Base-by-base conservation (phyloP, 2,329 filamentous ascomycete species). In the Cladosporium velox region DNA sequence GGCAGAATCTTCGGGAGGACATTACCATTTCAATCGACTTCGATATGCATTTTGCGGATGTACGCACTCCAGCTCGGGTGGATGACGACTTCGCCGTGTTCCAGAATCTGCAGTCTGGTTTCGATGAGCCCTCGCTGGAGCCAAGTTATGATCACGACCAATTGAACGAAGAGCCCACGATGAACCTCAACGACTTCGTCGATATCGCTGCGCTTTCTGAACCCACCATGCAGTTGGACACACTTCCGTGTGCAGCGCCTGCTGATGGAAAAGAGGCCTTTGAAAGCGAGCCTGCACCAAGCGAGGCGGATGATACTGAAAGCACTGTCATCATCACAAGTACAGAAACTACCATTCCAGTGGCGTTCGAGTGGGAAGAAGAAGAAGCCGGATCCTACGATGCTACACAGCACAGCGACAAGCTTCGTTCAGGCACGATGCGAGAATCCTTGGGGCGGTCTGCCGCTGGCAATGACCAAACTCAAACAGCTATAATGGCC, bases 171-270 rank as follows among this genome's bases (percentile, higher is more conserved):
- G 68, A 72, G 52, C 59, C 68, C 1, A 73, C 71, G 1, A 66
- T 75, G 26, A 70, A 74, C 44, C 54, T 76, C 24, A 74, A 71
- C 63, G 74, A 76, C 34, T 75, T 73, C 65, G 65, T 76, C 52
- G 73, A 76, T 58, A 59, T 72, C 15, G 61, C 66, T 38, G 71
- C 69, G 15, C 67, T 74, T 26, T 59, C 70, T 28, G 72, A 71
- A 64, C 64, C 69, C 6, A 71, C 69, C 2, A 44, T 64, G 35
- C 63, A 57, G 35, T 15, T 47, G 7, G 51, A 34, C 18, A 18
- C 51, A 3, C 12, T 41, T 38, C 30, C 54, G 30, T 34, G 49
- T 15, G 64, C 34, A 21, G 10, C 8, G 21, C 41, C 15, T 11
- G 26, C 51, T 21, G 64, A 60, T 4, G 32, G 10, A 15, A 8